A percentile compares a stretch with the other conserved stretches of the same genome.
Evolutionary conservation across 768 basidiomycete species (phyloP).

Genomic region (Trametes punicea): DNA sequence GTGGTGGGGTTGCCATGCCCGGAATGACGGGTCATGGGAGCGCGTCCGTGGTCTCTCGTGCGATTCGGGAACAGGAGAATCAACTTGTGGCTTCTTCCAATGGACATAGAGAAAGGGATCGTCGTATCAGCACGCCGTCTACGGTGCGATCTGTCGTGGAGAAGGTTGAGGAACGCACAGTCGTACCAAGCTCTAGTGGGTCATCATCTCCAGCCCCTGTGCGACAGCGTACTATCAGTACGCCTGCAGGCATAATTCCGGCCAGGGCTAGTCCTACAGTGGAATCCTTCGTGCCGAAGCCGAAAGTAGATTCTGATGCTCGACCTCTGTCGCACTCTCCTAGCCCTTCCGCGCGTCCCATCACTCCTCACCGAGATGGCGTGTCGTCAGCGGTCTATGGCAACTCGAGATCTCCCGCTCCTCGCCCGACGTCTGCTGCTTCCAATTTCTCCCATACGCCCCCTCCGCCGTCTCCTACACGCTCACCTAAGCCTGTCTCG

Average conservation of each 20-base stretch:
- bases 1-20: constrained; percentile 72
- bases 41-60: constrained; percentile 6
- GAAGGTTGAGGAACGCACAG: constrained; percentile 37
- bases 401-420: constrained; percentile 13
- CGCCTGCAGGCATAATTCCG: constrained; percentile 32
- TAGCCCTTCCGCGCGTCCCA: constrained; percentile 3
- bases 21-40: constrained; percentile 46
- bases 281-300: constrained; percentile 1
- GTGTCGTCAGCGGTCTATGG: neutral
- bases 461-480: constrained; percentile 20
- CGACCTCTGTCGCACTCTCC: constrained; percentile 14
- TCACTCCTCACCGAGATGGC: constrained; percentile 3
- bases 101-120: constrained; percentile 13
- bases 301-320: constrained; percentile 4
- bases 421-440: constrained; percentile 12
- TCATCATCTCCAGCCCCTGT: neutral
- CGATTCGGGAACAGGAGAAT: constrained; percentile 14
- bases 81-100: neutral
- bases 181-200: constrained; percentile 33
- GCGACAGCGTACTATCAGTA: constrained; percentile 52
- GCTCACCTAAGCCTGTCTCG: constrained; percentile 25
- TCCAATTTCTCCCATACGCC: constrained; percentile 21
- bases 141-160: constrained; percentile 35
- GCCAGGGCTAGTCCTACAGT: neutral
- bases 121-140: constrained; percentile 36